A percentile compares a stretch with the other conserved stretches of the same genome.
Evolutionary conservation across 371 early-diverging fungal genomes (phyloP).

Genomic region (Furculomyces boomerangus): DNA sequence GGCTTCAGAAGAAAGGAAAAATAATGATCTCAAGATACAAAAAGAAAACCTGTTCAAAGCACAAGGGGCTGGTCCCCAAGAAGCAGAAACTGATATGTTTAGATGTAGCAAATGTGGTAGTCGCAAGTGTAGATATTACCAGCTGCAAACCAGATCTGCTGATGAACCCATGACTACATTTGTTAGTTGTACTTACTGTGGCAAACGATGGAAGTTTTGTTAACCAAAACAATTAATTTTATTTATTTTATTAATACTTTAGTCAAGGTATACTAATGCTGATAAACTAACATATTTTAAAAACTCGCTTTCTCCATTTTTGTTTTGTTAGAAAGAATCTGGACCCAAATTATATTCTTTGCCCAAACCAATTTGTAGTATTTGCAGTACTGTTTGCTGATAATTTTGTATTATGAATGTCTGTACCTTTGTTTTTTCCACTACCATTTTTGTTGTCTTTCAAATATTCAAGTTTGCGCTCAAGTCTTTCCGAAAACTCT

Average conservation of each 20-base stretch:
- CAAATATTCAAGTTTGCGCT: conserved; percentile 26
- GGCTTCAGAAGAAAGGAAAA: conserved; percentile 69
- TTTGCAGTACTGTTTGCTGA: not conserved
- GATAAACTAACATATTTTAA: no score
- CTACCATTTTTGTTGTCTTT: conserved; percentile 13
- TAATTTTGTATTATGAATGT: not conserved
- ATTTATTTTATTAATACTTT: no score
- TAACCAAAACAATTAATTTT: no score
- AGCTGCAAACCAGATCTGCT: conserved; percentile 96
- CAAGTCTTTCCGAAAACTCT: conserved; percentile 41
- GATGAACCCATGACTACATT: conserved; percentile 98
- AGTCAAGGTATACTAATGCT: no score
- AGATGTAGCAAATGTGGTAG: conserved; percentile 86
- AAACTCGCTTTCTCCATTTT: no score
- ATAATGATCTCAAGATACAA: conserved; percentile 44
- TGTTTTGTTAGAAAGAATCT: no score
- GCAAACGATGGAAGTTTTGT: conserved; percentile 63
- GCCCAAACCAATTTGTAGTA: not conserved
- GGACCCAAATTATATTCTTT: not conserved
- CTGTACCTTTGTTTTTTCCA: not conserved
- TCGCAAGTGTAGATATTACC: conserved; percentile 83
- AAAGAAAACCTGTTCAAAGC: conserved; percentile 60
- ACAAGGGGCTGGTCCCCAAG: conserved; percentile 50
- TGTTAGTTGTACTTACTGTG: conserved; percentile 70
- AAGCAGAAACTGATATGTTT: conserved; percentile 88